phyloP scores from a whole-genome alignment of 2,329 filamentous ascomycete species.

The Seiridium cupressi region DNA sequence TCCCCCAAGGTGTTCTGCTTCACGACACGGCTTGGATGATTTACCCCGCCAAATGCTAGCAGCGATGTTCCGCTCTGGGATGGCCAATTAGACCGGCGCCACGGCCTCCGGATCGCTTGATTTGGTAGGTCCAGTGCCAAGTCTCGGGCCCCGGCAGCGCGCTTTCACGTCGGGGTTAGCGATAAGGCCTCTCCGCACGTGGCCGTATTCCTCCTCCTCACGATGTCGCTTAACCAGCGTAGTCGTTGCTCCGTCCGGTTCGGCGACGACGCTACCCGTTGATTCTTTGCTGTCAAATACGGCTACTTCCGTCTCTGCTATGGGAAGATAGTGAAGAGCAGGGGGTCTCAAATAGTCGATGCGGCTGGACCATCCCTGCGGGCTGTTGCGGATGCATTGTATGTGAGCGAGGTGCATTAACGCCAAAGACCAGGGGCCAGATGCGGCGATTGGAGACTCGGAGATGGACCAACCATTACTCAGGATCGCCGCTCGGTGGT shows the following conservation, averaged over 20 bases:
- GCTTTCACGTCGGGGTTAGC: too few species aligned
- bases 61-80: background rate
- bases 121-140: background rate
- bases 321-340: too few species aligned
- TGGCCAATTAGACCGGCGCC: slow-evolving; percentile 4
- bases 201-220: too few species aligned
- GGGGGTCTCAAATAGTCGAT: background rate
- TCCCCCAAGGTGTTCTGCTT: background rate
- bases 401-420: too few species aligned
- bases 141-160: background rate
- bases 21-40: background rate
- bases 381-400: background rate
- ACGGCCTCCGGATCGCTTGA: slow-evolving; percentile 2
- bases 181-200: background rate
- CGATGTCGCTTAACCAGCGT: background rate
- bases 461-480: too few species aligned
- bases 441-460: too few species aligned
- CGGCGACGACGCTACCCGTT: background rate
- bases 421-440: too few species aligned
- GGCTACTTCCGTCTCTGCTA: background rate
- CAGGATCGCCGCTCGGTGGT: too few species aligned
- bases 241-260: background rate
- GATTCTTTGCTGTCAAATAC: background rate
- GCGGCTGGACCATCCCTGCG: background rate
- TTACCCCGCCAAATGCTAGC: background rate